Evolutionary conservation across 352 stramenopile species (phyloP).

Genomic region (Pythium dissotocum): DNA sequence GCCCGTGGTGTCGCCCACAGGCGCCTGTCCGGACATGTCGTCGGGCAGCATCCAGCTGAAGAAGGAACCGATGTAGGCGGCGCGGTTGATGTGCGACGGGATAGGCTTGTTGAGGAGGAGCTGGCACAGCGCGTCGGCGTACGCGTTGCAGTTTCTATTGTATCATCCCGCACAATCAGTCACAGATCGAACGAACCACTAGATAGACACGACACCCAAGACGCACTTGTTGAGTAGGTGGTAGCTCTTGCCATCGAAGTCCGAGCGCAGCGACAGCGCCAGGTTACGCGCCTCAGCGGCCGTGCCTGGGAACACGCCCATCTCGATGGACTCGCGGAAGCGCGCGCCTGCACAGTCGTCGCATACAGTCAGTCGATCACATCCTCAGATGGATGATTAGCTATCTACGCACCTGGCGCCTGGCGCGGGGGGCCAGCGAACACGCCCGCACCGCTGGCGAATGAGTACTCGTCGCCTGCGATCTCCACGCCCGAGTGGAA

Average conservation of each 20-base stretch:
- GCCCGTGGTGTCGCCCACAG: constrained; percentile 41
- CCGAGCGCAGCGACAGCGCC: constrained; percentile 79
- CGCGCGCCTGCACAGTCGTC: constrained; percentile 51
- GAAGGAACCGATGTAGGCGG: constrained; percentile 92
- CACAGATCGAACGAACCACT: background rate
- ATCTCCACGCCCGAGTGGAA: constrained; percentile 94
- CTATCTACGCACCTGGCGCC: constrained; percentile 45
- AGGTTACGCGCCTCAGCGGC: constrained; percentile 75
- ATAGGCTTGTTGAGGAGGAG: constrained; percentile 81
- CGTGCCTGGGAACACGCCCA: constrained; percentile 90
- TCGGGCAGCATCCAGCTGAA: constrained; percentile 77
- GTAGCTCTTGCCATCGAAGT: constrained; percentile 90
- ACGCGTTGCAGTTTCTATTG: constrained; percentile 93
- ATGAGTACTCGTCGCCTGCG: constrained; percentile 91
- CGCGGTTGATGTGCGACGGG: constrained; percentile 91
- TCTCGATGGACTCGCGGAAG: constrained; percentile 88
- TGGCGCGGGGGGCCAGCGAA: constrained; percentile 79
- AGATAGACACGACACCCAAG: background rate
- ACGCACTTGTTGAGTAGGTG: constrained; percentile 88
- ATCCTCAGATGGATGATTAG: background rate
- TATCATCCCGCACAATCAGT: background rate
- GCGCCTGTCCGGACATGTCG: constrained; percentile 53
- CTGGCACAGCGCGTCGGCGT: constrained; percentile 87
- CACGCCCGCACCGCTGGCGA: constrained; percentile 88
- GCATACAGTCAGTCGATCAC: background rate